A percentile compares a stretch with the other conserved stretches of the same genome.
Evolutionary conservation across 2,329 filamentous ascomycete genomes (phyloP).

Genomic region (Talaromyces piceae): DNA sequence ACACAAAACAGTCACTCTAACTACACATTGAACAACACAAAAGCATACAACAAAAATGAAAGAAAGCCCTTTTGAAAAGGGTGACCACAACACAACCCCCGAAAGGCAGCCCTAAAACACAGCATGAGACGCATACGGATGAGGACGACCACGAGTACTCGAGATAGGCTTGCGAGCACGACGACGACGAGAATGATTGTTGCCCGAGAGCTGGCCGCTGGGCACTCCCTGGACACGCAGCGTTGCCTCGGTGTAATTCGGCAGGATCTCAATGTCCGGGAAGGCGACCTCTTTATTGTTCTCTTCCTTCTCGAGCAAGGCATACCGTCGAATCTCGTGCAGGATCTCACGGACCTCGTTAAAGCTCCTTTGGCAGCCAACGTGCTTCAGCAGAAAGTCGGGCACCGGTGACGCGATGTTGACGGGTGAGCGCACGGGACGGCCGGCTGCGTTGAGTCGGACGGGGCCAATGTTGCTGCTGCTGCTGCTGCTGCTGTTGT

Average conservation of each 20-base stretch:
- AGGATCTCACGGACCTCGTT: slow-evolving; percentile 20
- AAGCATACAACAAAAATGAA: background rate
- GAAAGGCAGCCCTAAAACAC: background rate
- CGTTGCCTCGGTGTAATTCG: slow-evolving; percentile 18
- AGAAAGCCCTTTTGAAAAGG: background rate
- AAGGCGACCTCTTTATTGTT: slow-evolving; percentile 19
- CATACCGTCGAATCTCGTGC: slow-evolving; percentile 15
- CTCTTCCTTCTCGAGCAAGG: slow-evolving; percentile 13
- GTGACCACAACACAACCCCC: background rate
- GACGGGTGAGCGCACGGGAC: slow-evolving; percentile 15
- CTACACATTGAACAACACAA: too few relatives aligned
- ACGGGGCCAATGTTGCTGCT: background rate
- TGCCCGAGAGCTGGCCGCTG: background rate
- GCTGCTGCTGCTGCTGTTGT: background rate
- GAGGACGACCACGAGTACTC: background rate
- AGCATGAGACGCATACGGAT: background rate
- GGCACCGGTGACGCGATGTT: slow-evolving; percentile 27
- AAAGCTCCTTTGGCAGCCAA: slow-evolving; percentile 2
- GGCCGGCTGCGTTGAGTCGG: slow-evolving; percentile 3
- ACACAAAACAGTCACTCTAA: too few relatives aligned
- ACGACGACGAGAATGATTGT: slow-evolving; percentile 2
- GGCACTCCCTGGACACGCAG: slow-evolving; percentile 11
- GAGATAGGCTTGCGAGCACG: slow-evolving; percentile 2
- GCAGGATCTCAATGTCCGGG: slow-evolving; percentile 36
- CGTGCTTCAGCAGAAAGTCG: slow-evolving; percentile 21